Conservation (phyloP, 257 asterid genomes). For the Fraxinus quadrangulata region DNA sequence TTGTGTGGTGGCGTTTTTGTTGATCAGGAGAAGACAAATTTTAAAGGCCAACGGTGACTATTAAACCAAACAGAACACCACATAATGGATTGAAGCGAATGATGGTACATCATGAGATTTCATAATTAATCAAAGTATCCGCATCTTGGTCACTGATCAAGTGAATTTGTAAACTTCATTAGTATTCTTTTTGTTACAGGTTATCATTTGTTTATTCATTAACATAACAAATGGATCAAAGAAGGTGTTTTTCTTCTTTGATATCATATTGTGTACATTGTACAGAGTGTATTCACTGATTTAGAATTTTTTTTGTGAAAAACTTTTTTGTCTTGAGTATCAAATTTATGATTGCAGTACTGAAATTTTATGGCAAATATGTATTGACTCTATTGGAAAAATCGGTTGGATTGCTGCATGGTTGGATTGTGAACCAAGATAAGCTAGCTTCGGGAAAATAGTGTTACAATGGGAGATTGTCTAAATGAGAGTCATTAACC, state of each 20-base stretch:
- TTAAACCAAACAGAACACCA: constrained; percentile 11
- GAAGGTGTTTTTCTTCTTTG: not conserved
- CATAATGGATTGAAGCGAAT: not conserved
- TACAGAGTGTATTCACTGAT: not conserved
- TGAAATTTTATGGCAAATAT: not conserved
- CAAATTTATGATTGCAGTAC: not conserved
- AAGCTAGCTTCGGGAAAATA: not conserved
- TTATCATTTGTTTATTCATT: not conserved
- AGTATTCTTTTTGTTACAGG: not conserved
- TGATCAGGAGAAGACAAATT: constrained; percentile 39
- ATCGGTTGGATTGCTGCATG: not conserved
- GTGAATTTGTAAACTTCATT: not conserved
- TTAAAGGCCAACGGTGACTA: constrained; percentile 24
- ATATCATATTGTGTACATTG: not conserved
- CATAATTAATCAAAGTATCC: too few species aligned
- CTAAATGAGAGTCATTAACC: not conserved
- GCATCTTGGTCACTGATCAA: not conserved
- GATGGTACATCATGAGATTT: not conserved
- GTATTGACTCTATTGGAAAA: not conserved
- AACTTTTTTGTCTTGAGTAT: not conserved
- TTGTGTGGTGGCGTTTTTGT: constrained; percentile 40
- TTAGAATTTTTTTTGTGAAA: not conserved
- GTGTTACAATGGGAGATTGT: not conserved
- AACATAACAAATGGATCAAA: not conserved
- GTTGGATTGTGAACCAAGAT: not conserved